Percentiles rank a stretch among this genome's conserved stretches.
Conservation (phyloP, 495 filamentous ascomycete species). For the Penicillium subrubescens region DNA sequence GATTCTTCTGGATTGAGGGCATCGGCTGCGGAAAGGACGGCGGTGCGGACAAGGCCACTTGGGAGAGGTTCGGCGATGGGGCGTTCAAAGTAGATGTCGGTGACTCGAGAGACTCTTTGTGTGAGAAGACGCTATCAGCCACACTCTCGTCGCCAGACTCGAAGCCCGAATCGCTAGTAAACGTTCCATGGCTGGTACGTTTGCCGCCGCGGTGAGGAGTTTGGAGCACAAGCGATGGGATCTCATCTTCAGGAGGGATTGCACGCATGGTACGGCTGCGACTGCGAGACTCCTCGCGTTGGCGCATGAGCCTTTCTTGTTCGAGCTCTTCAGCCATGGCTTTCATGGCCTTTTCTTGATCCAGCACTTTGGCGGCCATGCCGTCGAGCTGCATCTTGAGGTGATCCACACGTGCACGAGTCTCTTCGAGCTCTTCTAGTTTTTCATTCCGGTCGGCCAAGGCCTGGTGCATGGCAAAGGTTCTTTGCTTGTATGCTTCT, state of each 20-base stretch:
- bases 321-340: constrained; percentile 64
- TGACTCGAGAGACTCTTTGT: constrained; percentile 54
- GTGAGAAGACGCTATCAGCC: constrained; percentile 65
- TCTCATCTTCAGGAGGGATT: constrained; percentile 37
- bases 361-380: constrained; percentile 66
- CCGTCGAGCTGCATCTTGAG: constrained; percentile 76
- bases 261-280: constrained; percentile 42
- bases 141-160: constrained; percentile 59
- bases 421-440: constrained; percentile 73
- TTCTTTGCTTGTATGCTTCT: constrained; percentile 67
- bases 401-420: constrained; percentile 64
- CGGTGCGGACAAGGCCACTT: constrained; percentile 37
- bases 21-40: constrained; percentile 24
- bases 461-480: constrained; percentile 58
- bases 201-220: constrained; percentile 50
- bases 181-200: constrained; percentile 54
- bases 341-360: constrained; percentile 67
- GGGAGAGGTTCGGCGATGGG: constrained; percentile 42
- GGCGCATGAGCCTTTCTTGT: constrained; percentile 56
- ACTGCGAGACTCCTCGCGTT: constrained; percentile 55
- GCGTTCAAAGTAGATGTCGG: constrained; percentile 52
- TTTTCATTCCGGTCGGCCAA: constrained; percentile 65
- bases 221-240: constrained; percentile 56
- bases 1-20: constrained; percentile 28
- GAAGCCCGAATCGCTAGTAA: constrained; percentile 54